Conservation (phyloP, 441 rosid species). For the Gossypium davidsonii region DNA sequence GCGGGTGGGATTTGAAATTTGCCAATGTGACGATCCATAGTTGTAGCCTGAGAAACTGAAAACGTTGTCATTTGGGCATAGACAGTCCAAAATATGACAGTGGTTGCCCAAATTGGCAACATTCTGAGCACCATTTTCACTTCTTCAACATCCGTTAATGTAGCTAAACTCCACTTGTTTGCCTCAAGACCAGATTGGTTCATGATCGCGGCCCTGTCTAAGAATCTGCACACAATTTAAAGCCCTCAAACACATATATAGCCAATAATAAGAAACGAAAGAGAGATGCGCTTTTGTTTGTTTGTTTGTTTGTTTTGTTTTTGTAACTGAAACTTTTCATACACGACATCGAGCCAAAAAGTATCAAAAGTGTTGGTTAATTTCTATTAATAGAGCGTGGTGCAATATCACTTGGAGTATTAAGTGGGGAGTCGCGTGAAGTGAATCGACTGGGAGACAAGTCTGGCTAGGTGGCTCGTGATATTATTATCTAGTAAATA, state of each 20-base stretch:
- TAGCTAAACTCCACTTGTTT: constrained; percentile 69
- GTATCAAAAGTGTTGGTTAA: neutral
- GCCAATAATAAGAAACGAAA: too few species aligned
- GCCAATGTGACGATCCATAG: constrained; percentile 77
- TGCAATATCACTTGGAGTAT: too few species aligned
- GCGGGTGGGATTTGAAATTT: constrained; percentile 64
- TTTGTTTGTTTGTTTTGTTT: too few species aligned
- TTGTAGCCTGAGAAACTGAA: constrained; percentile 81
- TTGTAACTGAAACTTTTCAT: too few species aligned
- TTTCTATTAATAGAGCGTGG: neutral
- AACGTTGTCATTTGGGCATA: constrained; percentile 84
- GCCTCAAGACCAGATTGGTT: constrained; percentile 21
- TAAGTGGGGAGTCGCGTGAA: too few species aligned
- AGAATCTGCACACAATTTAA: constrained; percentile 40
- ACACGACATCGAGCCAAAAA: neutral
- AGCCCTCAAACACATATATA: neutral
- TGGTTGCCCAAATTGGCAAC: constrained; percentile 89
- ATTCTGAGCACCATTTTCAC: constrained; percentile 74
- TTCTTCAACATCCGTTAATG: constrained; percentile 81
- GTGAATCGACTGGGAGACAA: too few species aligned
- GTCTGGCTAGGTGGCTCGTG: too few species aligned
- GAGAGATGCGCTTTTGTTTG: too few species aligned
- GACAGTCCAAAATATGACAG: constrained; percentile 79
- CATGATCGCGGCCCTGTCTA: constrained; percentile 77
- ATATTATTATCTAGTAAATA: too few species aligned